Evolutionary conservation across 2,329 filamentous ascomycete species (phyloP).

Genomic region (Curvularia sp.): DNA sequence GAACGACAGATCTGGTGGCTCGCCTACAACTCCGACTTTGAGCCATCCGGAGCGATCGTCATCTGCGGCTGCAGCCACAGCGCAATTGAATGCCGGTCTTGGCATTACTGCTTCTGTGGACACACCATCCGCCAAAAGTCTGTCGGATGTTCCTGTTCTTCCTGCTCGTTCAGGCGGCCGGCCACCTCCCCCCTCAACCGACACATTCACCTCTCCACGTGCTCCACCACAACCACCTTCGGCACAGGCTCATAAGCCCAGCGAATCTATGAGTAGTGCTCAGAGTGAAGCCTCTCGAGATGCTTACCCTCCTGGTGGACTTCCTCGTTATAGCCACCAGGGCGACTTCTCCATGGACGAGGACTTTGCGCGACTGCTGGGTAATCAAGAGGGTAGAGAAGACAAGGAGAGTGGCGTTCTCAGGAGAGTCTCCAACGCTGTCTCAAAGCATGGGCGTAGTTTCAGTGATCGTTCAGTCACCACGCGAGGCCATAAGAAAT

Average conservation of each 20-base stretch:
- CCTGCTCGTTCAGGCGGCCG: conserved; percentile 58
- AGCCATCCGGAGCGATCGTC: conserved; percentile 51
- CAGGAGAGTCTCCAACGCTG: conserved; percentile 88
- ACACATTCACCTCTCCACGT: conserved; percentile 57
- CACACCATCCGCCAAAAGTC: conserved; percentile 51
- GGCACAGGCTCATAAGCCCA: conserved; percentile 49
- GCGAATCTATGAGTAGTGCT: conserved; percentile 56
- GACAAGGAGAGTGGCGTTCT: conserved; percentile 64
- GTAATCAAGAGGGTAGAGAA: conserved; percentile 68
- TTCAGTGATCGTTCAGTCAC: conserved; percentile 68
- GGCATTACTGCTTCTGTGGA: conserved; percentile 54
- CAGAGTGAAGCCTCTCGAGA: conserved; percentile 51
- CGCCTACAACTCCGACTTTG: conserved; percentile 53
- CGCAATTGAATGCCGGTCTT: conserved; percentile 52
- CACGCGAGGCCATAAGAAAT: conserved; percentile 48
- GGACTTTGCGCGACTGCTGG: conserved; percentile 89
- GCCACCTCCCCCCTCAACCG: conserved; percentile 49
- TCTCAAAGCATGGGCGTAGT: conserved; percentile 84
- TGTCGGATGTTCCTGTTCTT: conserved; percentile 54
- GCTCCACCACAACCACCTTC: conserved; percentile 54
- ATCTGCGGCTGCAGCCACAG: conserved; percentile 41
- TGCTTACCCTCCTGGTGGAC: conserved; percentile 30
- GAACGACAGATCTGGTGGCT: conserved; percentile 64
- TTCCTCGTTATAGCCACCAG: conserved; percentile 69
- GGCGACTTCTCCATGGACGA: conserved; percentile 94